A percentile compares a stretch with the other conserved stretches of the same genome.
phyloP scores from a whole-genome alignment of 108 stramenopile species.

The Conticribra guillardii region DNA sequence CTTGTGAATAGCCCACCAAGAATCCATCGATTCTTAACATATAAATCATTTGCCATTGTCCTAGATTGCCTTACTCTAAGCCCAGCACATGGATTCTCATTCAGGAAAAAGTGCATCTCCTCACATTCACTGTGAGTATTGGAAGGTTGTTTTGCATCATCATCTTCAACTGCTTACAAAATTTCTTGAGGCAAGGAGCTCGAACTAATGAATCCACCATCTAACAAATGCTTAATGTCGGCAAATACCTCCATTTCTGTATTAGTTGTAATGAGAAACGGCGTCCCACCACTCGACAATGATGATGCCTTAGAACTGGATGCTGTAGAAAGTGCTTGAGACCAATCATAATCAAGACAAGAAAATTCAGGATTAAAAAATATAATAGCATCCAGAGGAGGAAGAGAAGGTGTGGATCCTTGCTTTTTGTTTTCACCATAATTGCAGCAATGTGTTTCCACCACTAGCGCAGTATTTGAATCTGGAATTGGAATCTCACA shows the following conservation, averaged over 20 bases:
- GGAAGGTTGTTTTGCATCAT: slow-evolving; percentile 31
- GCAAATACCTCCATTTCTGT: slow-evolving; percentile 88
- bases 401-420: slow-evolving; percentile 2
- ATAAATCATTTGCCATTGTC: slow-evolving; percentile 92
- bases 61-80: slow-evolving; percentile 84
- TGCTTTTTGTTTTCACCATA: slow-evolving; percentile 16
- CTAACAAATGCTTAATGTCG: slow-evolving; percentile 72
- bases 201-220: slow-evolving; percentile 53
- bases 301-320: slow-evolving; percentile 10
- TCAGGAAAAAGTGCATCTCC: slow-evolving; percentile 56
- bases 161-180: slow-evolving; percentile 30
- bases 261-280: slow-evolving; percentile 86
- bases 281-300: slow-evolving; percentile 33
- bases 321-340: slow-evolving; percentile 49
- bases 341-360: slow-evolving; percentile 88
- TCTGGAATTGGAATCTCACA: slow-evolving; percentile 36
- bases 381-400: slow-evolving; percentile 71
- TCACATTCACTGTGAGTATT: slow-evolving; percentile 34
- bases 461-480: slow-evolving; percentile 16
- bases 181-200: slow-evolving; percentile 34
- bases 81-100: slow-evolving; percentile 83
- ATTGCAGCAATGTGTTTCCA: slow-evolving; percentile 50
- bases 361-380: slow-evolving; percentile 93
- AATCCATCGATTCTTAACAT: slow-evolving; percentile 87
- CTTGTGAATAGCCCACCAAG: slow-evolving; percentile 72